Percentiles rank a stretch among this genome's conserved stretches.
phyloP scores from a whole-genome alignment of 192 early-diverging fungal genomes.

The Linnemannia schmuckeri region DNA sequence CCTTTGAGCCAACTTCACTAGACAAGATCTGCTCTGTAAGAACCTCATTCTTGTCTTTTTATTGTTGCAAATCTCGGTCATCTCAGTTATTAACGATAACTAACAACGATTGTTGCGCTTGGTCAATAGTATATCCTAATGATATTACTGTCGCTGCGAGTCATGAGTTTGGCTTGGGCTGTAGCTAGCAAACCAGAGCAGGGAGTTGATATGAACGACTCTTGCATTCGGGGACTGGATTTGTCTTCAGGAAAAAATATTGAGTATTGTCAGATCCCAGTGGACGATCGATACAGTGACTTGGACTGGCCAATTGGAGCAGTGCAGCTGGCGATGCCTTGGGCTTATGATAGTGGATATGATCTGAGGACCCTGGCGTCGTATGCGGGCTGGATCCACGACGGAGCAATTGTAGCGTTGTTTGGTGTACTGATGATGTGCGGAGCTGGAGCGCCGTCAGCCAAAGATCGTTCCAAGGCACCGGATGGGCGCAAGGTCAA shows the following conservation, averaged over 20 bases:
- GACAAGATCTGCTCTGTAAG: conserved; percentile 42
- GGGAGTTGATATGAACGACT: not conserved
- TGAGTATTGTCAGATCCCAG: not conserved
- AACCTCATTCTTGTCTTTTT: not conserved
- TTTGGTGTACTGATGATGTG: conserved; percentile 13
- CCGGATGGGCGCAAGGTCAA: not conserved
- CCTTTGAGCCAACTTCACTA: conserved; percentile 27
- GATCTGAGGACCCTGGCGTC: not conserved
- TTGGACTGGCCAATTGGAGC: conserved; percentile 26
- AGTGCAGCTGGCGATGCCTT: not conserved
- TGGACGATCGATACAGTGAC: not conserved
- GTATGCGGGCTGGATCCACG: conserved; percentile 28
- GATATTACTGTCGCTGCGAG: conserved; percentile 6
- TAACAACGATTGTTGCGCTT: not conserved
- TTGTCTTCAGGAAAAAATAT: not conserved
- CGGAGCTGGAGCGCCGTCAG: conserved; percentile 17
- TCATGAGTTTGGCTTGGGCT: conserved; percentile 11
- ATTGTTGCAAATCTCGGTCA: not conserved
- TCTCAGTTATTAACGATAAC: not conserved
- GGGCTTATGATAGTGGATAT: not conserved
- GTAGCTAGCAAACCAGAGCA: not conserved
- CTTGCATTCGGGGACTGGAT: not conserved
- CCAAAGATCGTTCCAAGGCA: not conserved
- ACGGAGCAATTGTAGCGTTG: conserved; percentile 10
- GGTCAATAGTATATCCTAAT: conserved; percentile 18